Conservation (phyloP, 371 early-diverging fungal genomes). For the Capniomyces stellatus region DNA sequence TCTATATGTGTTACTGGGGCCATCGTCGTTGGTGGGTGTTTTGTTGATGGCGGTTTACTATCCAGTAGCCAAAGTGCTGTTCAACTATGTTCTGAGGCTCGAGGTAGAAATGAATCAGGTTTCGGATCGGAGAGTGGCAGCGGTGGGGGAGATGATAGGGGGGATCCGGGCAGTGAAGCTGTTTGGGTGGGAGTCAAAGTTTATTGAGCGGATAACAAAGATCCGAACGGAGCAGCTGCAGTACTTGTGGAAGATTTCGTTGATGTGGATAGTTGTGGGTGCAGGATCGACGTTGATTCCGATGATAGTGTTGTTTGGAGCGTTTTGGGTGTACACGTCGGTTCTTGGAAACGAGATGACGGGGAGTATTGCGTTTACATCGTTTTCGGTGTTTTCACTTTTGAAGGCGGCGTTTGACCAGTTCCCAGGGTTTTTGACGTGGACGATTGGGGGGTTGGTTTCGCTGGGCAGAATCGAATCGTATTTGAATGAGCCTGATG, state of each 20-base stretch:
- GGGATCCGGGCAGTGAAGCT: constrained; percentile 64
- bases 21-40: constrained; percentile 43
- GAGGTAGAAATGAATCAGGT: constrained; percentile 36
- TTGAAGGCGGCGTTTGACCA: constrained; percentile 49
- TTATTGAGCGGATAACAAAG: constrained; percentile 19
- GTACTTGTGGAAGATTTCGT: constrained; percentile 28
- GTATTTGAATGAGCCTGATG: constrained; percentile 36
- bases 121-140: constrained; percentile 32
- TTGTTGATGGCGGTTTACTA: constrained; percentile 36
- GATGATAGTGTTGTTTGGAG: constrained; percentile 33
- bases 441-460: constrained; percentile 45
- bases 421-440: constrained; percentile 44
- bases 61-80: constrained; percentile 38
- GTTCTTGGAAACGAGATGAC: constrained; percentile 38
- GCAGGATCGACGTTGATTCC: constrained; percentile 20
- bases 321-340: constrained; percentile 45
- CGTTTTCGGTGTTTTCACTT: constrained; percentile 40
- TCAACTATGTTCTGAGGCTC: constrained; percentile 29
- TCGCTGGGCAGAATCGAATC: constrained; percentile 53
- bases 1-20: constrained; percentile 41
- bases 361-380: constrained; percentile 40
- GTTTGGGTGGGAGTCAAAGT: constrained; percentile 63
- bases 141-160: constrained; percentile 40
- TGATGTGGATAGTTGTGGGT: constrained; percentile 24
- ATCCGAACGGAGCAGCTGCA: constrained; percentile 22